Percentiles rank a stretch among this genome's conserved stretches.
Conservation (phyloP, 805 yeast species). For the Metschnikowia drakensbergensis region DNA sequence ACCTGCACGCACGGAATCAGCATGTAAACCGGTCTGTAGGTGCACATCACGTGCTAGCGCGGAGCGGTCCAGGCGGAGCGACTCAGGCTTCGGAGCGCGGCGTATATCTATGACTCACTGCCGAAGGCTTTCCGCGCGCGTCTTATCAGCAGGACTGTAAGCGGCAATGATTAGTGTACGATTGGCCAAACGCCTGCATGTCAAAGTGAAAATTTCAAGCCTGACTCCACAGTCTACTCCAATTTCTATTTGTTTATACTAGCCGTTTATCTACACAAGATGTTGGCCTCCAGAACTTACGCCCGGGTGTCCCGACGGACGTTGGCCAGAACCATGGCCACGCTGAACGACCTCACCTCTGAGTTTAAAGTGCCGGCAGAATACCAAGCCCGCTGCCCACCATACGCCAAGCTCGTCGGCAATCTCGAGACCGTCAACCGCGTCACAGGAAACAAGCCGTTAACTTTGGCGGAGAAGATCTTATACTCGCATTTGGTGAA, state of each 20-base stretch:
- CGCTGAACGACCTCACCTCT: conserved; percentile 23
- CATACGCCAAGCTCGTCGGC: conserved; percentile 69
- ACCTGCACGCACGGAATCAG: neutral
- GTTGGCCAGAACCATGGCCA: conserved; percentile 28
- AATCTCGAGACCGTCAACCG: conserved; percentile 62
- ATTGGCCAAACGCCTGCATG: conserved; percentile 12
- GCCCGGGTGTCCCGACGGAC: conserved; percentile 8
- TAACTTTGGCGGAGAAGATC: conserved; percentile 92
- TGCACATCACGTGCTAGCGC: neutral
- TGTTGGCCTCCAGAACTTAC: conserved; percentile 17
- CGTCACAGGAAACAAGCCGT: conserved; percentile 64
- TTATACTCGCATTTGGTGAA: conserved; percentile 87
- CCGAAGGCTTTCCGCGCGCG: neutral
- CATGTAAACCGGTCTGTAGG: neutral
- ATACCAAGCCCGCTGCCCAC: conserved; percentile 73
- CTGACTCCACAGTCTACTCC: neutral
- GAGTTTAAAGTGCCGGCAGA: conserved; percentile 51
- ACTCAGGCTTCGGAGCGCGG: conserved; percentile 2
- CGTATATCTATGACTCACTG: conserved; percentile 4
- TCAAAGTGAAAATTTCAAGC: neutral
- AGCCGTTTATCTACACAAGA: neutral
- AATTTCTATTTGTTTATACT: neutral
- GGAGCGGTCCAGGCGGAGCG: conserved; percentile 3
- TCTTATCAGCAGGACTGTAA: conserved; percentile 15
- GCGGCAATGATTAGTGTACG: conserved; percentile 9